Evolutionary conservation across 75 land plant genomes (phyloP), one percentile per base, ranked within the genome.

Genomic region (Pinus albicaulis): DNA sequence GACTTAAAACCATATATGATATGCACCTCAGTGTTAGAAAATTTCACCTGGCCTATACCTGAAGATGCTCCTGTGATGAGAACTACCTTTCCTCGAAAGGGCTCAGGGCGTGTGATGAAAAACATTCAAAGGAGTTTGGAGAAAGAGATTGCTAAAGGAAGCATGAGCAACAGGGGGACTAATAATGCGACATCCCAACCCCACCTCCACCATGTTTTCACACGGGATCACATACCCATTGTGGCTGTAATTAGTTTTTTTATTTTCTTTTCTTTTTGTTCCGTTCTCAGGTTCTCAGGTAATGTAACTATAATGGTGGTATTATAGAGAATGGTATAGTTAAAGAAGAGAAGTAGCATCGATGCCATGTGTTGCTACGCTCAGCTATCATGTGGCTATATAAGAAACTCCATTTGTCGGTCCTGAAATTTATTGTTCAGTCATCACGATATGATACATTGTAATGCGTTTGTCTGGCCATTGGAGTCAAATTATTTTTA

Each of bases 351-450:
- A 34, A 34, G 36, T 5, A 34, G 69, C 69, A 26, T 15, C n/a
- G 69, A 17, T 65, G 69, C 69, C 69, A 65, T 65, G 22, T 65
- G 69, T 65, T 5, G 69, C 41, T 26, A 31, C 15, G 25, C 15
- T 26, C 17, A 62, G 25, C 4, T 4, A 15, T 31, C 10, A 0
- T 65, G 69, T 26, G 19, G 36, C 36, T 2, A 34, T 34, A 34
- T 34, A 34, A 34, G 3, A 34, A 34, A 34, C 1, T 34, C 36
- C 36, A 34, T 34, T 34, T 3, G 36, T 34, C 36, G 36, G 36
- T 34, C 36, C 3, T 2, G 1, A 2, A 34, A 34, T 0, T 34
- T 34, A 34, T 34, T 34, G 36, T 2, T 2, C 36, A 34, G 74
- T 8, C n/a, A n/a, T n/a, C n/a, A n/a, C n/a, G n/a, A n/a, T n/a